Evolutionary conservation across 2,329 filamentous ascomycete species (phyloP), one percentile per base, ranked within the genome.

Genomic region (Pestalotiopsis sp.): DNA sequence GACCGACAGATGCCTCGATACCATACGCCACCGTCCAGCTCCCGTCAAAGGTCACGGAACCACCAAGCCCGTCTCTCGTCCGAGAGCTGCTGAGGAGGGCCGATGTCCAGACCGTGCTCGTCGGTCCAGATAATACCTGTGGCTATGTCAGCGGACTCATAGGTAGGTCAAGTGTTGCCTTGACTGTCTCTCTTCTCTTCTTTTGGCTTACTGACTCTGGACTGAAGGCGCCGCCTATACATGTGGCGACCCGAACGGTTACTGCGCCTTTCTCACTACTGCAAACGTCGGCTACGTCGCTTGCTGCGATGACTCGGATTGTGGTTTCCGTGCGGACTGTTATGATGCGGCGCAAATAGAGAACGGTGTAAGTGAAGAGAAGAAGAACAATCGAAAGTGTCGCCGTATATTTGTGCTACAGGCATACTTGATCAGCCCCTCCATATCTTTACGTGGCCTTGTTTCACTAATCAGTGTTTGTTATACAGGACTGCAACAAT

Each of bases 51-150:
- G 83, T 85, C 36, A 87, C 84, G 9, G 58, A 75, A 39, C 80
- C 80, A 6, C 81, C 83, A 3, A 75, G 70, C 13, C 66, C 61
- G 20, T 31, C 61, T 17, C 38, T 27, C 20, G 61, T 80, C 36
- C 74, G 76, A n/a, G 78, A 80, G 20, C 72, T 82, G 13, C 75
- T 76, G 39, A 78, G 73, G 72, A 78, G 76, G 68, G 75, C 76
- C 62, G 71, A 70, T n/a, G 75, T 70, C n/a, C 69, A 76, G 20
- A 82, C 79, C 0, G 78, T 83, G 36, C 77, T 85, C n/a, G 73
- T 84, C 66, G 85, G 80, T 12, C 82, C 83, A 1, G 84, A 86
- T 72, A 84, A 85, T 69, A 86, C 83, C 0, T 87, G 86, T 69
- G 86, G 85, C 70, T 87, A 80, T 73, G 75, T 87, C 52, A 79